phyloP scores from a whole-genome alignment of 1,139 yeast genomes.

The Magnusiomyces starmeri region DNA sequence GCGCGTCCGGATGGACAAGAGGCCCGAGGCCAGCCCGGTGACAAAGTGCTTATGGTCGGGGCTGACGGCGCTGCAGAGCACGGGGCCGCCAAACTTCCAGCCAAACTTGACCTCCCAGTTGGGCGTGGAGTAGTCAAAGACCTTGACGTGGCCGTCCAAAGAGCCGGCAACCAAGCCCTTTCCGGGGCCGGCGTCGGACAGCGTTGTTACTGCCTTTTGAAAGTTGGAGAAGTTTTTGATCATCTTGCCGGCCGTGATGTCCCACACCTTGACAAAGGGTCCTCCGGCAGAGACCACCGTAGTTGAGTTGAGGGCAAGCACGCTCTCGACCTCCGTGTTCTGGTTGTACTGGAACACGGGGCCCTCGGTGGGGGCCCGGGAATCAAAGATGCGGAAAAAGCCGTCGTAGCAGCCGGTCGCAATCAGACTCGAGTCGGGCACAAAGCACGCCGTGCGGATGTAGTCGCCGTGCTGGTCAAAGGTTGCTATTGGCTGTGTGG shows the following conservation, averaged over 20 bases:
- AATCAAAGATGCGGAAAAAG: slow-evolving; percentile 73
- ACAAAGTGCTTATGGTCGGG: slow-evolving; percentile 87
- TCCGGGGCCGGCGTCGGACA: slow-evolving; percentile 51
- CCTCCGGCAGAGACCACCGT: slow-evolving; percentile 81
- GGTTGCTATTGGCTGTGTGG: slow-evolving; percentile 63
- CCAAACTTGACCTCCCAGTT: slow-evolving; percentile 91
- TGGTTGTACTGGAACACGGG: slow-evolving; percentile 50
- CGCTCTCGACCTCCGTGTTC: slow-evolving; percentile 78
- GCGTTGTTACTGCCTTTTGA: slow-evolving; percentile 86
- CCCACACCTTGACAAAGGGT: slow-evolving; percentile 85
- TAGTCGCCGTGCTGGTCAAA: slow-evolving; percentile 82
- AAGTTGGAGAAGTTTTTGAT: slow-evolving; percentile 66
- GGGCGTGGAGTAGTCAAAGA: slow-evolving; percentile 68
- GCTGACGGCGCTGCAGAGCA: slow-evolving; percentile 79
- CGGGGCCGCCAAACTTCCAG: slow-evolving; percentile 95
- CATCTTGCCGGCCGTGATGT: slow-evolving; percentile 65
- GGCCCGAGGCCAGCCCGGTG: slow-evolving; percentile 88
- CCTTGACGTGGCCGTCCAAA: slow-evolving; percentile 93
- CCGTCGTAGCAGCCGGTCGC: slow-evolving; percentile 97
- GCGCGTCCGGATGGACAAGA: slow-evolving; percentile 80
- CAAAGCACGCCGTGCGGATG: slow-evolving; percentile 72
- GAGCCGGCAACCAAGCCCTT: slow-evolving; percentile 82
- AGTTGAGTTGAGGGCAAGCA: slow-evolving; percentile 74
- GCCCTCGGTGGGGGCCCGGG: slow-evolving; percentile 45
- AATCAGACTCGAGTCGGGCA: slow-evolving; percentile 68